Percentiles rank a stretch among this genome's conserved stretches.
Conservation (phyloP, 2,329 filamentous ascomycete genomes). For the Colletotrichum spinosum region DNA sequence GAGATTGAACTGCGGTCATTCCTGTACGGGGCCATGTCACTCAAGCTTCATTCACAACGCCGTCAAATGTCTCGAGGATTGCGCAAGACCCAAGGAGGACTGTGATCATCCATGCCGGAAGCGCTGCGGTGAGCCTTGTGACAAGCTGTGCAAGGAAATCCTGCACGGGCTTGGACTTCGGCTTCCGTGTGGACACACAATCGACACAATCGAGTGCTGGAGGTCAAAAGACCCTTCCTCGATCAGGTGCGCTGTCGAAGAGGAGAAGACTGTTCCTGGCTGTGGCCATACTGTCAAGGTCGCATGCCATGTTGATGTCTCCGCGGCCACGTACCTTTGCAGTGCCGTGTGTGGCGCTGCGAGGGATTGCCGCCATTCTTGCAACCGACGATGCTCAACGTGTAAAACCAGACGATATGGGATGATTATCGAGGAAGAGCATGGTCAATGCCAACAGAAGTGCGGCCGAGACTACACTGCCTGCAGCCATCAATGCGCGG, state of each 20-base stretch:
- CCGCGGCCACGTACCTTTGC: conserved; percentile 57
- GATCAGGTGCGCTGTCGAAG: conserved; percentile 60
- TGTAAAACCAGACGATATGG: conserved; percentile 57
- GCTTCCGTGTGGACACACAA: conserved; percentile 57
- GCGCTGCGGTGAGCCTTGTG: conserved; percentile 57
- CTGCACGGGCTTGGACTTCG: conserved; percentile 46
- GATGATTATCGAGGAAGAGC: conserved; percentile 47
- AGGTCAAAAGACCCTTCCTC: conserved; percentile 54
- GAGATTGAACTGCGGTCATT: conserved; percentile 61
- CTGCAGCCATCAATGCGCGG: conserved; percentile 67
- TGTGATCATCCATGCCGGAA: conserved; percentile 59
- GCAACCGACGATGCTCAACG: conserved; percentile 57
- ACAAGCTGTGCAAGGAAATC: conserved; percentile 47
- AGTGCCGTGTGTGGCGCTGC: conserved; percentile 54
- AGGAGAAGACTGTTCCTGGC: conserved; percentile 61
- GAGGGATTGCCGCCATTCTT: conserved; percentile 70
- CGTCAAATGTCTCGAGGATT: conserved; percentile 58
- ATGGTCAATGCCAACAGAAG: conserved; percentile 58
- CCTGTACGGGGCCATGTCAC: conserved; percentile 59
- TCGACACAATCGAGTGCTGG: conserved; percentile 49
- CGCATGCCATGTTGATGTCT: conserved; percentile 62
- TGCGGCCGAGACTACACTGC: conserved; percentile 53
- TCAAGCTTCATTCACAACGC: conserved; percentile 59
- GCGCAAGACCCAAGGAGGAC: conserved; percentile 52
- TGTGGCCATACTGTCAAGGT: conserved; percentile 67